Conservation (phyloP, 2,329 filamentous ascomycete species). For the Paecilomyces variotii region DNA sequence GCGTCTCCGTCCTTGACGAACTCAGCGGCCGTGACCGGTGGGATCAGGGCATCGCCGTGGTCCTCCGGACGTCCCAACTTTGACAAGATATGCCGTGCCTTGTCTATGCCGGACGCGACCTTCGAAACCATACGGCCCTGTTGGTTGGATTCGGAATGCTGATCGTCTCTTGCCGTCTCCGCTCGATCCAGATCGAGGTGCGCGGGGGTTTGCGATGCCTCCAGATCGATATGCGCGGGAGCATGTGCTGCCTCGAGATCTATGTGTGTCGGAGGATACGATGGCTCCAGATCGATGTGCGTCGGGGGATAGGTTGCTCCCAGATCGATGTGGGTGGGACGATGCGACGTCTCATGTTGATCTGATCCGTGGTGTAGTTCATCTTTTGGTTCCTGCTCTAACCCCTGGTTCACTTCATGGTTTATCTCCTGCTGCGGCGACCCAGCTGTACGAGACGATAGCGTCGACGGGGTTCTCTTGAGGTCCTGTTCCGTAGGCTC, state of each 20-base stretch:
- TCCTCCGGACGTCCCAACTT: conserved; percentile 8
- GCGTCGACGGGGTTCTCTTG: not conserved
- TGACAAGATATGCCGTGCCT: conserved; percentile 4
- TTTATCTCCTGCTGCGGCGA: not conserved
- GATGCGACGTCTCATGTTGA: not conserved
- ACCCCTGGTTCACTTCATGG: no score
- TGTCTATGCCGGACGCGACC: conserved; percentile 1
- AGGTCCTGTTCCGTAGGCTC: not conserved
- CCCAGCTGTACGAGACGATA: not conserved
- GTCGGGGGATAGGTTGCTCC: no score
- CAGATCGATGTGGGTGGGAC: no score
- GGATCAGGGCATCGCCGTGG: conserved; percentile 6
- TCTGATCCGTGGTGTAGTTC: not conserved
- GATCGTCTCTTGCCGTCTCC: not conserved
- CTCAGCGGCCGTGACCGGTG: not conserved
- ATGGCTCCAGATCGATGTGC: no score
- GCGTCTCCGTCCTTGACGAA: conserved; percentile 2
- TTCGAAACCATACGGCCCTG: not conserved
- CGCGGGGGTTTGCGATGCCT: no score
- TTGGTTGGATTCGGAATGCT: not conserved
- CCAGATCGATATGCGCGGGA: no score
- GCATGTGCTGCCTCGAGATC: no score
- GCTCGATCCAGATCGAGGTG: not conserved
- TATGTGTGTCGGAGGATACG: no score
- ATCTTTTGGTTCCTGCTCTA: no score